phyloP scores from a whole-genome alignment of 2,329 filamentous ascomycete species.

The Talaromyces funiculosus region DNA sequence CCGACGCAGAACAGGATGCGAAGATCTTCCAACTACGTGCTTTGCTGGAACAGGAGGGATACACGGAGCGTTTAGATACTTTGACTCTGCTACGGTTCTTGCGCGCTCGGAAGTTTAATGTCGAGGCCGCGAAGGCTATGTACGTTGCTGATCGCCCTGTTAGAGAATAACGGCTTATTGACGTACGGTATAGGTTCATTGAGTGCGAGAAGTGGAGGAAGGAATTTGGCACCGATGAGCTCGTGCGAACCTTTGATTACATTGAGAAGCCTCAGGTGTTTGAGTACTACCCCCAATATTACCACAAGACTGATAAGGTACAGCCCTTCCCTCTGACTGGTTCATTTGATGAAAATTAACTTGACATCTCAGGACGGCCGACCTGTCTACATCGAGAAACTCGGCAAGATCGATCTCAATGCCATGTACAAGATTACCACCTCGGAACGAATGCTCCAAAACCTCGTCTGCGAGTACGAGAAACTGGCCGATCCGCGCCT shows the following conservation, averaged over 20 bases:
- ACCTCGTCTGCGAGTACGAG: slow-evolving; percentile 97
- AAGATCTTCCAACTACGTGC: slow-evolving; percentile 79
- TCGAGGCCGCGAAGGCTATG: slow-evolving; percentile 79
- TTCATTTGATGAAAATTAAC: background rate
- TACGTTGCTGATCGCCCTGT: slow-evolving; percentile 43
- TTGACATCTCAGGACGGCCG: slow-evolving; percentile 68
- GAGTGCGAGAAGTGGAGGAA: slow-evolving; percentile 88
- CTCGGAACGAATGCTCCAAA: slow-evolving; percentile 87
- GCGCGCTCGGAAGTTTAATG: slow-evolving; percentile 91
- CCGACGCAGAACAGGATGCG: slow-evolving; percentile 80
- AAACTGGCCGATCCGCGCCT: slow-evolving; percentile 88
- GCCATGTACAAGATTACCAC: slow-evolving; percentile 92
- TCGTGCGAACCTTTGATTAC: slow-evolving; percentile 78
- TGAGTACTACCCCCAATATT: slow-evolving; percentile 95
- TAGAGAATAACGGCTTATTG: background rate
- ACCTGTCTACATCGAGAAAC: slow-evolving; percentile 93
- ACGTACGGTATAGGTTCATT: slow-evolving; percentile 63
- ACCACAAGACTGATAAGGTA: slow-evolving; percentile 71
- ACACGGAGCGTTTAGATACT: slow-evolving; percentile 81
- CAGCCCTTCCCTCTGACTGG: slow-evolving; percentile 6
- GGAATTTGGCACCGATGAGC: slow-evolving; percentile 76
- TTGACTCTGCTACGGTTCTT: slow-evolving; percentile 89
- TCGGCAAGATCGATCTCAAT: slow-evolving; percentile 85
- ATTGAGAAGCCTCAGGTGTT: slow-evolving; percentile 76
- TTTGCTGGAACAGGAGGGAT: slow-evolving; percentile 77